Evolutionary conservation across 352 stramenopile species (phyloP).

Genomic region (Phytophthora tubulina): DNA sequence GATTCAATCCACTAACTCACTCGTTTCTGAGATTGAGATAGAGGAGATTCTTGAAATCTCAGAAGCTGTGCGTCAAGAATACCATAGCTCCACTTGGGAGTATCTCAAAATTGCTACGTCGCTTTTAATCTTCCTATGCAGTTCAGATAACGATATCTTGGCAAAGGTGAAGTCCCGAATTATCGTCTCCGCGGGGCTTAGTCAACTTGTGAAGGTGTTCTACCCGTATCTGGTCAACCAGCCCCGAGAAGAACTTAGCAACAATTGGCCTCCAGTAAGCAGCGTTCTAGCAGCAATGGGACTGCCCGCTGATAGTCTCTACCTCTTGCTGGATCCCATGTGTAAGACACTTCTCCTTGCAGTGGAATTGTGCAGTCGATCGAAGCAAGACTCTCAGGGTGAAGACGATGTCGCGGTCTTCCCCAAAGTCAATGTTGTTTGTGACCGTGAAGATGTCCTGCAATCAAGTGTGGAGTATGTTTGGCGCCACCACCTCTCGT

Average conservation of each 20-base stretch:
- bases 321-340: constrained; percentile 52
- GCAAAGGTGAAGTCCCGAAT: not conserved
- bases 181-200: constrained; percentile 42
- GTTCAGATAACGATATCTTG: constrained; percentile 1
- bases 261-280: constrained; percentile 50
- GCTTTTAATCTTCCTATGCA: constrained; percentile 29
- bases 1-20: constrained; percentile 40
- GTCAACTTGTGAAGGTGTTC: constrained; percentile 61
- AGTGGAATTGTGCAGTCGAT: constrained; percentile 28
- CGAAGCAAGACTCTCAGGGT: constrained; percentile 27
- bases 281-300: constrained; percentile 39
- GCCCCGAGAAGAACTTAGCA: constrained; percentile 50
- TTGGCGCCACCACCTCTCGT: constrained; percentile 40
- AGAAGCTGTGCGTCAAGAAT: constrained; percentile 37
- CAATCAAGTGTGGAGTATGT: constrained; percentile 48
- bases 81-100: constrained; percentile 43
- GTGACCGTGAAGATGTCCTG: constrained; percentile 53
- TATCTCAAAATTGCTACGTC: constrained; percentile 39
- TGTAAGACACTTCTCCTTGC: constrained; percentile 68
- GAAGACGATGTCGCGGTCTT: constrained; percentile 29
- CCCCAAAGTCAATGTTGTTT: constrained; percentile 62
- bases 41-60: constrained; percentile 44
- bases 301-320: constrained; percentile 28
- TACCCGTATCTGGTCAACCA: constrained; percentile 78
- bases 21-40: constrained; percentile 59